A percentile compares a stretch with the other conserved stretches of the same genome.
These are phyloP conservation scores for Naematelia encephala DNA, from an alignment of 768 basidiomycete genomes.

Conservation along the genomic window DNA sequence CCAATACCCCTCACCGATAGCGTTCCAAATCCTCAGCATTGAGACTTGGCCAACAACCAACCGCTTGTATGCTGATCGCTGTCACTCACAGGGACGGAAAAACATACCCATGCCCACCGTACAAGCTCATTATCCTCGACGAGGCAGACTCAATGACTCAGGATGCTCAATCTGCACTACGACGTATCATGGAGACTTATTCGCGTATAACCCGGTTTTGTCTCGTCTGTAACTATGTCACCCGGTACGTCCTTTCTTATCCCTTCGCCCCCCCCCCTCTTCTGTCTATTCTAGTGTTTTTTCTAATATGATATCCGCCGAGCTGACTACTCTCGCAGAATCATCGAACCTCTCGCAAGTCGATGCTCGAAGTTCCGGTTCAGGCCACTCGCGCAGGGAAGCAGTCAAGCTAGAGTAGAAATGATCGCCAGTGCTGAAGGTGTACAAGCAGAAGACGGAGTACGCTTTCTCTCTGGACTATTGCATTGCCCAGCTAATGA, in stretches of 20 bases:
- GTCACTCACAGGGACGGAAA: constrained; percentile 60
- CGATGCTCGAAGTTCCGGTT: constrained; percentile 99
- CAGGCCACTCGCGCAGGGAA: constrained; percentile 77
- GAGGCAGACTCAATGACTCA: constrained; percentile 99
- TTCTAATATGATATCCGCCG: background rate
- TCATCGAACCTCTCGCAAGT: constrained; percentile 97
- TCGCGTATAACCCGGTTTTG: constrained; percentile 96
- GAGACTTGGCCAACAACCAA: too few relatives aligned
- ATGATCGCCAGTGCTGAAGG: constrained; percentile 77
- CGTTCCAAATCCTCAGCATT: too few relatives aligned
- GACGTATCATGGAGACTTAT: constrained; percentile 99
- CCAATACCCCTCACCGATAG: too few relatives aligned
- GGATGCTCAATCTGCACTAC: constrained; percentile 92
- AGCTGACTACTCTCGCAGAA: constrained; percentile 60
- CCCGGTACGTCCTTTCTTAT: constrained; percentile 60
- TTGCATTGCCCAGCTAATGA: background rate
- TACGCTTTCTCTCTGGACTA: constrained; percentile 26
- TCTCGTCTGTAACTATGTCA: constrained; percentile 98
- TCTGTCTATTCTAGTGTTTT: background rate
- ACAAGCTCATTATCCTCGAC: constrained; percentile 97
- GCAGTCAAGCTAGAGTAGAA: constrained; percentile 69
- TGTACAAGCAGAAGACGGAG: constrained; percentile 55
- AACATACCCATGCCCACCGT: constrained; percentile 91
- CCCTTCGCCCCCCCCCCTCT: background rate
- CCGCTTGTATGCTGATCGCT: constrained; percentile 52